phyloP scores from a whole-genome alignment of 306 rosid species.

The Acacia confusa region DNA sequence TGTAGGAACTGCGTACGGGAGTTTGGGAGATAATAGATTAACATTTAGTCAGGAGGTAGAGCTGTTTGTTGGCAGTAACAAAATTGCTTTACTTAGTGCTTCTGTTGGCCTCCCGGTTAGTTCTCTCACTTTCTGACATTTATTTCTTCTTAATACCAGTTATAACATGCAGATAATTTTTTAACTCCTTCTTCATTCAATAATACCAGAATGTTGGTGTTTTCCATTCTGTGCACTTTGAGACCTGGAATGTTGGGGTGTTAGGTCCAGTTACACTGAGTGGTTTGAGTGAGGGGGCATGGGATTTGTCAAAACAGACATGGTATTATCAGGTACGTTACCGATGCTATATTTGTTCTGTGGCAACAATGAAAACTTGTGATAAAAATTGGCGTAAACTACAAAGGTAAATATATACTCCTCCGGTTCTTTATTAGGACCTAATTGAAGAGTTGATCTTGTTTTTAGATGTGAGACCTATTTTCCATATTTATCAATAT shows the following conservation, averaged over 20 bases:
- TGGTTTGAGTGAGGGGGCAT: constrained; percentile 67
- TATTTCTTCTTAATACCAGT: constrained; percentile 1
- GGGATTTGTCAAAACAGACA: constrained; percentile 70
- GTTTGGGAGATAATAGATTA: constrained; percentile 48
- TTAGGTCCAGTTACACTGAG: constrained; percentile 71
- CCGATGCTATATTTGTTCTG: not conserved
- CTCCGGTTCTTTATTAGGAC: too few species aligned
- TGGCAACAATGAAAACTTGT: not conserved
- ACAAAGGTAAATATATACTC: not conserved
- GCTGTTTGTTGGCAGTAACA: constrained; percentile 74
- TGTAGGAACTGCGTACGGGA: constrained; percentile 77
- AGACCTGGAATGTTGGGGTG: constrained; percentile 69
- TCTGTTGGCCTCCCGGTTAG: constrained; percentile 93
- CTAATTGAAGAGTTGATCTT: too few species aligned
- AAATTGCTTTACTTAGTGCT: constrained; percentile 76
- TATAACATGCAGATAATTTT: not conserved
- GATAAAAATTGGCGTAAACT: not conserved
- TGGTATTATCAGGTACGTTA: constrained; percentile 89
- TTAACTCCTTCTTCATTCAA: constrained; percentile 14
- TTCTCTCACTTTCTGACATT: constrained; percentile 28
- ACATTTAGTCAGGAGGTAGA: constrained; percentile 61
- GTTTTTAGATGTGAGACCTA: too few species aligned
- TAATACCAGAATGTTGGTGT: constrained; percentile 72
- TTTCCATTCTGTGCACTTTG: constrained; percentile 47
- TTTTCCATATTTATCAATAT: too few species aligned